Conservation (phyloP, 2,329 filamentous ascomycete species). For the Simplicillium sp. region DNA sequence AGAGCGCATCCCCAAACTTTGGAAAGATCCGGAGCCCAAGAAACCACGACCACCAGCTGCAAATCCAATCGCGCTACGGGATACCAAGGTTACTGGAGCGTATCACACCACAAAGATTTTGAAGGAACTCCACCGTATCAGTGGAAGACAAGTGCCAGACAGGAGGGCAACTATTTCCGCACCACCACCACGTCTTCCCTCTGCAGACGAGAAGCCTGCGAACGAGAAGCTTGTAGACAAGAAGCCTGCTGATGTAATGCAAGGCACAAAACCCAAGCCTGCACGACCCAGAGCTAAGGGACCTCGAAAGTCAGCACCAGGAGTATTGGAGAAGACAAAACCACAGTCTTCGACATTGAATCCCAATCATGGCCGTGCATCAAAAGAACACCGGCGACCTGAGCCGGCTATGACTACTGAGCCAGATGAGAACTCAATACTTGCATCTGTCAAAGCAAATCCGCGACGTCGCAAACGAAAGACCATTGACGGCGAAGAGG, state of each 20-base stretch:
- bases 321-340: constrained; percentile 19
- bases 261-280: constrained; percentile 5
- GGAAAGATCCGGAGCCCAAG: constrained; percentile 40
- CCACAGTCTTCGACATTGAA: constrained; percentile 23
- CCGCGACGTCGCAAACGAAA: constrained; percentile 37
- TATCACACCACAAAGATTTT: constrained; percentile 34
- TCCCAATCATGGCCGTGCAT: constrained; percentile 23
- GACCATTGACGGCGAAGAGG: constrained; percentile 29
- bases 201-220: constrained; percentile 2
- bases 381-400: constrained; percentile 8
- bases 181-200: neutral
- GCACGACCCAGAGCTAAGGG: constrained; percentile 16
- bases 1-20: constrained; percentile 47
- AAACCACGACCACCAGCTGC: constrained; percentile 21
- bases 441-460: constrained; percentile 39
- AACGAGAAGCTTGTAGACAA: neutral
- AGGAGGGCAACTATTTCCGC: constrained; percentile 11
- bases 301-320: constrained; percentile 30
- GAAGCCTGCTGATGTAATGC: neutral
- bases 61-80: constrained; percentile 32
- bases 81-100: constrained; percentile 35
- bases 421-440: constrained; percentile 29
- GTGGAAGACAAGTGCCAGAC: constrained; percentile 11
- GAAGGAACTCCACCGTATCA: constrained; percentile 26
- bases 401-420: constrained; percentile 6